Evolutionary conservation across 192 early-diverging fungal species (phyloP).

Genomic region (Helicostylum pulchrum): DNA sequence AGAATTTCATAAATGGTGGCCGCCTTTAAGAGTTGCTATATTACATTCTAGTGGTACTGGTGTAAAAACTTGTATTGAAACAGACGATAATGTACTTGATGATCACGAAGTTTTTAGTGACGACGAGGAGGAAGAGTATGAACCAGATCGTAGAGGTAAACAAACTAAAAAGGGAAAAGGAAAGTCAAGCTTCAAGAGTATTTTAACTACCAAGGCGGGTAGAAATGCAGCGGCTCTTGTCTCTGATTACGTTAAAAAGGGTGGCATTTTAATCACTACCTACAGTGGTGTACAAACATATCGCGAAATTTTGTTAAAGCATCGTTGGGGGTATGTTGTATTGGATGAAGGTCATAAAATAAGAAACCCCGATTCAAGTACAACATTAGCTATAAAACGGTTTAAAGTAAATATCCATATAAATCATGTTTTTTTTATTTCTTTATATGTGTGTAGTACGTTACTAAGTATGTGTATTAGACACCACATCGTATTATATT

Average conservation of each 20-base stretch:
- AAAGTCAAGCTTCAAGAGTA: not conserved
- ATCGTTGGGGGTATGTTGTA: constrained; percentile 82
- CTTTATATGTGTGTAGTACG: too few relatives aligned
- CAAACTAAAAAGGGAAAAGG: constrained; percentile 13
- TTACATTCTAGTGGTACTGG: constrained; percentile 85
- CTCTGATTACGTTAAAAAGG: constrained; percentile 42
- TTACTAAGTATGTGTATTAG: constrained; percentile 13
- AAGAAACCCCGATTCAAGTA: constrained; percentile 89
- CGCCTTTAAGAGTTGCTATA: constrained; percentile 83
- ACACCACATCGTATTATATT: constrained; percentile 73
- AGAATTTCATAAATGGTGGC: constrained; percentile 82
- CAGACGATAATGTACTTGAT: constrained; percentile 30
- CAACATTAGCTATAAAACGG: constrained; percentile 70
- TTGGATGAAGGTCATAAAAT: constrained; percentile 98
- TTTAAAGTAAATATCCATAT: constrained; percentile 34
- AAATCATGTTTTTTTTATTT: too few relatives aligned
- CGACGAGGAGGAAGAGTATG: constrained; percentile 19
- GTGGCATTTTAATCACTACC: constrained; percentile 86
- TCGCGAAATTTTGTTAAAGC: constrained; percentile 58
- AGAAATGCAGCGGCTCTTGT: constrained; percentile 45
- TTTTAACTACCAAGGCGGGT: constrained; percentile 30
- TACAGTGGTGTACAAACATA: constrained; percentile 81
- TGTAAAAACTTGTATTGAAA: constrained; percentile 40
- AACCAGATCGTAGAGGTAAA: constrained; percentile 20
- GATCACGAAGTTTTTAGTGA: constrained; percentile 15